phyloP scores from a whole-genome alignment of 768 basidiomycete species.

The Lactifluus hygrophoroides region DNA sequence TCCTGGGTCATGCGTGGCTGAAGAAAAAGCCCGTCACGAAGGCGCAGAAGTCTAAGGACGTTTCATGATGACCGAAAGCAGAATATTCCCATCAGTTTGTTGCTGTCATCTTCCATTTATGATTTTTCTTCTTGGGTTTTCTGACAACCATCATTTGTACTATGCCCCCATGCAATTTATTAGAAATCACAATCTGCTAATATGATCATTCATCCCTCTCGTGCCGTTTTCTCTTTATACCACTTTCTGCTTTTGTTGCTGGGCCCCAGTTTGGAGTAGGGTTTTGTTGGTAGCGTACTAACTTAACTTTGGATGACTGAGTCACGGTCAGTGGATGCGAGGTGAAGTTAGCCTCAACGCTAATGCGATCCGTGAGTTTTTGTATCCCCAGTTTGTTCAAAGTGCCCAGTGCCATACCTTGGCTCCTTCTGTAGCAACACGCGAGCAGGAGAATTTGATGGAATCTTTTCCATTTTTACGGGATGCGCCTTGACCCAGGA shows the following conservation, averaged over 20 bases:
- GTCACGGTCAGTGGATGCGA: slow-evolving; percentile 60
- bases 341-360: slow-evolving; percentile 63
- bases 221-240: slow-evolving; percentile 37
- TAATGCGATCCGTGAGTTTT: slow-evolving; percentile 24
- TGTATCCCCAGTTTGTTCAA: not conserved
- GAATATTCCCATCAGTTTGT: too few species aligned
- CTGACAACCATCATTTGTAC: not conserved
- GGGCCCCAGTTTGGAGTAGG: slow-evolving; percentile 94
- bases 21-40: slow-evolving; percentile 17
- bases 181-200: slow-evolving; percentile 18
- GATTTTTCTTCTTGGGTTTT: not conserved
- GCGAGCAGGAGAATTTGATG: slow-evolving; percentile 61
- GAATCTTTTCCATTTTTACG: slow-evolving; percentile 76
- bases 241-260: slow-evolving; percentile 47
- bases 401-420: slow-evolving; percentile 34
- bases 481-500: slow-evolving; percentile 79
- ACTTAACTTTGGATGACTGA: slow-evolving; percentile 54
- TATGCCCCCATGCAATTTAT: slow-evolving; percentile 11
- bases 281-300: slow-evolving; percentile 87
- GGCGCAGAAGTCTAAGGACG: slow-evolving; percentile 6
- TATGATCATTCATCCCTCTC: slow-evolving; percentile 22
- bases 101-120: not conserved
- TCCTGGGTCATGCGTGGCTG: slow-evolving; percentile 73
- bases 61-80: not conserved
- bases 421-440: slow-evolving; percentile 60